Conservation (phyloP, 768 basidiomycete species). For the Suillus subalutaceus region DNA sequence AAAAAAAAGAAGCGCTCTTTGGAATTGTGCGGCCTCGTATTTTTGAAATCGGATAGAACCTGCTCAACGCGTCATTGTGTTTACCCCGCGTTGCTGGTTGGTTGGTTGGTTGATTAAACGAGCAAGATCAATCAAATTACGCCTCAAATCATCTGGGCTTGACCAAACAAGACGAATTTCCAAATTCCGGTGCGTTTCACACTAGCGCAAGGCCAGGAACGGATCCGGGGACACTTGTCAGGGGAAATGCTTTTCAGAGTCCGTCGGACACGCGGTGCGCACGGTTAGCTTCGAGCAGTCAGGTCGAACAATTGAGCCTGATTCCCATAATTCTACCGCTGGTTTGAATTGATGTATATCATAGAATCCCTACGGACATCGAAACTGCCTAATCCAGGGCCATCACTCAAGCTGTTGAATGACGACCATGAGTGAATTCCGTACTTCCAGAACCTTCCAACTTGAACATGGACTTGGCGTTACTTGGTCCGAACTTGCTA, state of each 20-base stretch:
- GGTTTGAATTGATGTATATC: neutral
- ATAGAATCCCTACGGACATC: neutral
- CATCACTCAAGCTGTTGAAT: neutral
- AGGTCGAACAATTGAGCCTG: neutral
- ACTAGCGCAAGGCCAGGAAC: neutral
- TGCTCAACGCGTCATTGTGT: neutral
- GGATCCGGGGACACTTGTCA: neutral
- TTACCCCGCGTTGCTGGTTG: neutral
- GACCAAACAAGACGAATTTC: neutral
- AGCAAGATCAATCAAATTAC: neutral
- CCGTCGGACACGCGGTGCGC: neutral
- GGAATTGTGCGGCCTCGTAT: neutral
- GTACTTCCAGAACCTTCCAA: too few species aligned
- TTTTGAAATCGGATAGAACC: neutral
- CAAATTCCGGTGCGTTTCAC: neutral
- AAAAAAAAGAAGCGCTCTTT: neutral
- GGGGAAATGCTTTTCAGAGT: neutral
- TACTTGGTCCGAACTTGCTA: neutral
- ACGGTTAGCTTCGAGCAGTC: neutral
- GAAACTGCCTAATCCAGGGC: too few species aligned
- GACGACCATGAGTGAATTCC: too few species aligned
- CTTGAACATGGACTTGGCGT: neutral
- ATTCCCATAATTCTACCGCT: neutral
- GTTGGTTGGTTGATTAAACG: neutral
- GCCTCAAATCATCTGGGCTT: neutral